Percentiles rank a stretch among this genome's conserved stretches.
These are phyloP conservation scores for Comarum palustre DNA, from an alignment of 306 rosid species.

Conservation along the genomic window DNA sequence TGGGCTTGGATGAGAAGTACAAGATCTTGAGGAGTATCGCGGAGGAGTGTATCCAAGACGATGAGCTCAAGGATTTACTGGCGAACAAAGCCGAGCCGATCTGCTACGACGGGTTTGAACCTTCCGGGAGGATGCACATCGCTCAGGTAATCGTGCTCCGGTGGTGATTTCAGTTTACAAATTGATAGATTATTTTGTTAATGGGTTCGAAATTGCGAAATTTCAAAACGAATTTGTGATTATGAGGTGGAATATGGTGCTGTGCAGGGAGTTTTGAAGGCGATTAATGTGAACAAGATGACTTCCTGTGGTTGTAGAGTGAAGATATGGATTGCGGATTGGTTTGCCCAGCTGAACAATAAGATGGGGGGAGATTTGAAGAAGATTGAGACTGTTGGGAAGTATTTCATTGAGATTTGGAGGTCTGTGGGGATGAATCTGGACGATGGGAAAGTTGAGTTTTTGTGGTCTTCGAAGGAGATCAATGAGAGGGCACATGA, in stretches of 20 bases:
- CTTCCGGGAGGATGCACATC: constrained; percentile 93
- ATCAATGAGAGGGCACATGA: constrained; percentile 60
- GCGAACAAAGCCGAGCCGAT: constrained; percentile 63
- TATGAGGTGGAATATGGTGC: constrained; percentile 2
- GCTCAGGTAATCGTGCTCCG: constrained; percentile 43
- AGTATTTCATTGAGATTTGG: constrained; percentile 78
- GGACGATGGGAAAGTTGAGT: constrained; percentile 81
- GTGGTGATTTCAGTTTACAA: background rate
- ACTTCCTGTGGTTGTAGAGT: constrained; percentile 69
- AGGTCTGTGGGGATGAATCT: constrained; percentile 80
- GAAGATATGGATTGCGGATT: constrained; percentile 91
- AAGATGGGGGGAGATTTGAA: constrained; percentile 86
- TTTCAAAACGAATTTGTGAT: background rate
- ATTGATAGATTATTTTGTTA: background rate
- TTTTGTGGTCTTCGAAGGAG: constrained; percentile 84
- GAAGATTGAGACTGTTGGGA: constrained; percentile 67
- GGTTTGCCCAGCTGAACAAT: constrained; percentile 84
- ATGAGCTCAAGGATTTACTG: constrained; percentile 66
- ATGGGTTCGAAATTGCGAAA: background rate
- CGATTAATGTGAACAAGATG: constrained; percentile 74
- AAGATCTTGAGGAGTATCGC: constrained; percentile 64
- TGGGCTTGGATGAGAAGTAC: constrained; percentile 54
- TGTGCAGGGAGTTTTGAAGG: constrained; percentile 72
- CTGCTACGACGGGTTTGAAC: constrained; percentile 90
- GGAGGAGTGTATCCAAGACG: constrained; percentile 86